These are phyloP conservation scores for Lagenidium giganteum DNA, from an alignment of 352 stramenopile genomes.

Conservation along the genomic window DNA sequence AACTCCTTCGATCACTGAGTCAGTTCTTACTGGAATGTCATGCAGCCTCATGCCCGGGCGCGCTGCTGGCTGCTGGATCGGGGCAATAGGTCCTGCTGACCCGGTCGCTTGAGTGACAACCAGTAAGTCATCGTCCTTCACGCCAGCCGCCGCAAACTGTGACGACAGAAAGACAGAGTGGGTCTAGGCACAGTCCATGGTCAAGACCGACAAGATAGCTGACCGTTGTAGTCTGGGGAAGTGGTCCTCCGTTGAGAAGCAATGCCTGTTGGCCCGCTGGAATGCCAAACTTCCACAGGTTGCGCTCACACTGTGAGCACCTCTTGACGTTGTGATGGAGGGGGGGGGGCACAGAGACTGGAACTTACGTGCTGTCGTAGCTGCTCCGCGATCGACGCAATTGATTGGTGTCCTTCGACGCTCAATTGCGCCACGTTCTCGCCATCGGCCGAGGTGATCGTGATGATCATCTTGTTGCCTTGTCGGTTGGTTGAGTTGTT, in stretches of 20 bases:
- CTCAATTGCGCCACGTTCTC: slow-evolving; percentile 45
- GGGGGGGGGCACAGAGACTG: too few species aligned
- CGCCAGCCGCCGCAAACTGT: slow-evolving; percentile 65
- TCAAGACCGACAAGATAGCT: too few species aligned
- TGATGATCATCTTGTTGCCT: slow-evolving; percentile 62
- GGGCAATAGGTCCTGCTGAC: slow-evolving; percentile 8
- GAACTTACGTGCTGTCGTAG: slow-evolving; percentile 53
- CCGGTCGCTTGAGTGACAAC: slow-evolving; percentile 32
- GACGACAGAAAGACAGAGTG: neutral
- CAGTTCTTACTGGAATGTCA: slow-evolving; percentile 62
- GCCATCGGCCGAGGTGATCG: slow-evolving; percentile 49
- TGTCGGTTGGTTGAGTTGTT: neutral
- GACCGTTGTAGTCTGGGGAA: slow-evolving; percentile 55
- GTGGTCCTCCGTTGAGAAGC: slow-evolving; percentile 49
- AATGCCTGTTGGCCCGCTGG: slow-evolving; percentile 44
- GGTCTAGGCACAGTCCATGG: neutral
- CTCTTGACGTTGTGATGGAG: too few species aligned
- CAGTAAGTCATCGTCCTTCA: slow-evolving; percentile 71
- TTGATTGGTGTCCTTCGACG: slow-evolving; percentile 41
- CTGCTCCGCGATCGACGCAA: slow-evolving; percentile 29
- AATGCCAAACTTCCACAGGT: slow-evolving; percentile 62
- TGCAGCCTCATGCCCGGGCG: slow-evolving; percentile 66
- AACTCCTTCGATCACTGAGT: neutral
- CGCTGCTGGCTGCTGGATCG: slow-evolving; percentile 30
- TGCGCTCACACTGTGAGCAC: too few species aligned